Percentiles rank a stretch among this genome's conserved stretches.
Evolutionary conservation across 345 rosid species (phyloP).

Genomic region (Eucalyptus cladocalyx): DNA sequence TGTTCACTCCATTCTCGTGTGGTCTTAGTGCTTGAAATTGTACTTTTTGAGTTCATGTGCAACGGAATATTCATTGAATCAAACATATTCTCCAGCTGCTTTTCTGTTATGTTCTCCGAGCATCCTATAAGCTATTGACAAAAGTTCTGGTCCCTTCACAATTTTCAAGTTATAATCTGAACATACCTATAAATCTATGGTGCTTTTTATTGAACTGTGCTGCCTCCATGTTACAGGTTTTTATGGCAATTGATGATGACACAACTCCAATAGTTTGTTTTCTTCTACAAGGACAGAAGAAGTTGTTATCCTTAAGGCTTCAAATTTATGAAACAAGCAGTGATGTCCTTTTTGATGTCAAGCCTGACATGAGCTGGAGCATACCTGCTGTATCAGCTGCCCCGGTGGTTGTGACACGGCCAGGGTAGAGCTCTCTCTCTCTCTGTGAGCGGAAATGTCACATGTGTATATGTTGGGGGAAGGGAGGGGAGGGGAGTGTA

Average conservation of each 20-base stretch:
- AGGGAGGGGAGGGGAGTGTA: neutral
- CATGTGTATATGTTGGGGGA: neutral
- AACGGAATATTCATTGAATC: neutral
- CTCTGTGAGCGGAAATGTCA: neutral
- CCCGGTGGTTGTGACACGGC: conserved; percentile 74
- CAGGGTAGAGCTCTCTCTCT: conserved; percentile 33
- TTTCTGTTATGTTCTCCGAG: neutral
- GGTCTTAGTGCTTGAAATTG: neutral
- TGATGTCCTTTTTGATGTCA: conserved; percentile 61
- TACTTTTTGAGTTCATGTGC: neutral
- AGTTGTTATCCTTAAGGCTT: conserved; percentile 74
- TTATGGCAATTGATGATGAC: conserved; percentile 80
- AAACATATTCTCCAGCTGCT: neutral
- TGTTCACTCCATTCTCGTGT: neutral
- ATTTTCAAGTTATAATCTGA: neutral
- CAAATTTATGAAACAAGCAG: conserved; percentile 66
- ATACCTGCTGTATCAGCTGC: conserved; percentile 84
- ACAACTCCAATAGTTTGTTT: conserved; percentile 69
- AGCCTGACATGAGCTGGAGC: conserved; percentile 90
- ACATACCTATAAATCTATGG: neutral
- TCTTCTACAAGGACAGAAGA: conserved; percentile 83
- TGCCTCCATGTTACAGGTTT: conserved; percentile 39
- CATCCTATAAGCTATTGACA: neutral
- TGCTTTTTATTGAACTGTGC: neutral
- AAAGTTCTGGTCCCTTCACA: neutral